Evolutionary conservation across 2,329 filamentous ascomycete genomes (phyloP), one percentile per base, ranked within the genome.

Genomic region (Xylariaceae sp.): DNA sequence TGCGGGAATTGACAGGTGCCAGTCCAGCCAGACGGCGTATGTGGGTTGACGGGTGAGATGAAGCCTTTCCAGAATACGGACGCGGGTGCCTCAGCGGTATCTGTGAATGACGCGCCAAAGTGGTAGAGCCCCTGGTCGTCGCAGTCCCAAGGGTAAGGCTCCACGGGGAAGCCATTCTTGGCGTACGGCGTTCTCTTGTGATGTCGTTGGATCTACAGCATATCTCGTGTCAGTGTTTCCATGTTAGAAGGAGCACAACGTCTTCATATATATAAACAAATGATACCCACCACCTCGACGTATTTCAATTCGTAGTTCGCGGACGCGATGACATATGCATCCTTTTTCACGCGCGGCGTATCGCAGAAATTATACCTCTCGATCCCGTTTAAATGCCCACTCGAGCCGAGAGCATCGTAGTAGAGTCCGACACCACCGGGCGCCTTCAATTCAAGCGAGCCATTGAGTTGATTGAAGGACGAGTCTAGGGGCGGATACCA

Each of bases 161-260:
- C 90, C 0, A 82, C 76, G 0, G 89, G 89, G 67, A 94, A 93
- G 0, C 85, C 84, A 70, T 94, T 95, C 56, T 81, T 79, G 1
- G 88, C 83, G 71, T 94, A 94, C 0, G 89, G 89, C 0, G 89
- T 94, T 18, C 90, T 83, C 71, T 94, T 94, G 73, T 94, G 90
- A 71, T 94, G 90, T 55, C 90, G 83, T 69, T 94, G 90, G 53
- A 92, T 88, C 80, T 87, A 4, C 7, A 13, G 48, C 8, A 13
- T 17, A 8, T 13, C 45, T 37, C 17, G 6, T 2, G 41, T 44
- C 2, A 53, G 47, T 39, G 37, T 10, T 15, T 44, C 23, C 5
- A 30, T 30, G 23, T 30, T 4, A 5, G 23, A 30, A 30, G 23
- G 23, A 30, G 23, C 5, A 30, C 23, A 30, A 5, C 23, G 23